Evolutionary conservation across 2,329 filamentous ascomycete genomes (phyloP).

Genomic region (Beauveria australis): DNA sequence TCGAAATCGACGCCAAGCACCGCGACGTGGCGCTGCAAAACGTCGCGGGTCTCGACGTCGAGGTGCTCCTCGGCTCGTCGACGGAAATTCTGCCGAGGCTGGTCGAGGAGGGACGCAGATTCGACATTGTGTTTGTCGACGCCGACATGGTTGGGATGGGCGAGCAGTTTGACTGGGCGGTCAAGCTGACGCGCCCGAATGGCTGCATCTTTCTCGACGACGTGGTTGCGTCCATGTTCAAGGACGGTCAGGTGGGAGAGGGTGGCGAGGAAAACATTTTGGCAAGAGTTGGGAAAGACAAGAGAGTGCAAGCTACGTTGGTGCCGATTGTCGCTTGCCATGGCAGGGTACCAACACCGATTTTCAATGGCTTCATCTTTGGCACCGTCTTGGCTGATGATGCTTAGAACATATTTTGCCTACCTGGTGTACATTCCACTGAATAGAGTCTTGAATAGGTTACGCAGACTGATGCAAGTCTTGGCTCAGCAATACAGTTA

Average conservation of each 20-base stretch:
- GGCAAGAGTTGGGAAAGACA: conserved; percentile 17
- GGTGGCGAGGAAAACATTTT: conserved; percentile 15
- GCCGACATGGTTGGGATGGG: conserved; percentile 40
- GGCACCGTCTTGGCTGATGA: neutral
- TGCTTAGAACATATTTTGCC: too few relatives aligned
- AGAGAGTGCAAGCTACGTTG: conserved; percentile 19
- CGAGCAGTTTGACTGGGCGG: conserved; percentile 36
- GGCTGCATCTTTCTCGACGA: conserved; percentile 40
- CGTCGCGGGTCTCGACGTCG: conserved; percentile 30
- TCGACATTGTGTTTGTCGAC: conserved; percentile 44
- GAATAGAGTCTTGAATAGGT: neutral
- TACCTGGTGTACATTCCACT: neutral
- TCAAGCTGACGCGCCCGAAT: conserved; percentile 28
- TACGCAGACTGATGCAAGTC: neutral
- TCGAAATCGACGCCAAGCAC: conserved; percentile 38
- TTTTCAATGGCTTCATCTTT: conserved; percentile 10
- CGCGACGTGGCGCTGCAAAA: conserved; percentile 38
- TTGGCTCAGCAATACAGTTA: neutral
- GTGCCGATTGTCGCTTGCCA: conserved; percentile 14
- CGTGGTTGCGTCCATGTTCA: conserved; percentile 28
- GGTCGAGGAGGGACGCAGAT: conserved; percentile 29
- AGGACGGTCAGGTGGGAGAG: conserved; percentile 29
- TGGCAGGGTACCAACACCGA: conserved; percentile 12
- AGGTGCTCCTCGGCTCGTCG: conserved; percentile 33
- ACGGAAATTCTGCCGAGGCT: conserved; percentile 29